Conservation (phyloP, 148 eudicot species). For the Vaccinium vitisidaea region DNA sequence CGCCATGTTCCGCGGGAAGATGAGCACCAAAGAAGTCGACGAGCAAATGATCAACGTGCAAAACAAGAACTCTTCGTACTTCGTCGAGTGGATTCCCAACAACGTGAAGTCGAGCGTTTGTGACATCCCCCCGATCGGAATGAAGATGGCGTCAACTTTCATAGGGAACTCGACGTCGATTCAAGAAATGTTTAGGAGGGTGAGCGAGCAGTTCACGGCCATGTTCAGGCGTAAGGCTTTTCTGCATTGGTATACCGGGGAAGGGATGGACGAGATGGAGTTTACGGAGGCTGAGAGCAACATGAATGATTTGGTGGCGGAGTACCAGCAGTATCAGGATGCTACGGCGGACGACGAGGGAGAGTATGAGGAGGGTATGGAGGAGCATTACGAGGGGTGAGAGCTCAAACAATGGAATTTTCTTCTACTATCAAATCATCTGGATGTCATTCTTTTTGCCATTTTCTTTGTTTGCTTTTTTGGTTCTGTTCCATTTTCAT, state of each 20-base stretch:
- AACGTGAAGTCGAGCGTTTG: slow-evolving; percentile 40
- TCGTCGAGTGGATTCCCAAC: slow-evolving; percentile 56
- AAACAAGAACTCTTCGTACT: slow-evolving; percentile 87
- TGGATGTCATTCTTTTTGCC: background rate
- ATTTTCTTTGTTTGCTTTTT: background rate
- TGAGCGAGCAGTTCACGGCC: slow-evolving; percentile 84
- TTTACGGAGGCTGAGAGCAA: slow-evolving; percentile 82
- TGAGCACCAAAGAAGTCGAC: slow-evolving; percentile 84
- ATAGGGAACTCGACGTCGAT: slow-evolving; percentile 32
- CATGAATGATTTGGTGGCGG: slow-evolving; percentile 83
- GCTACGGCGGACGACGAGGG: slow-evolving; percentile 69
- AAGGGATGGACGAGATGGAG: slow-evolving; percentile 88
- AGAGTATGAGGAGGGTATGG: slow-evolving; percentile 50
- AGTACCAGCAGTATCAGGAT: slow-evolving; percentile 85
- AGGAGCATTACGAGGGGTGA: slow-evolving; percentile 46
- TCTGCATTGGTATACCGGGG: slow-evolving; percentile 85
- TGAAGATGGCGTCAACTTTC: slow-evolving; percentile 35
- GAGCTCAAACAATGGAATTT: background rate
- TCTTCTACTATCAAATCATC: too few species aligned
- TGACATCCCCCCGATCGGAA: slow-evolving; percentile 38
- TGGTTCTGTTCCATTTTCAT: background rate
- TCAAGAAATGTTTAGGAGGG: slow-evolving; percentile 78
- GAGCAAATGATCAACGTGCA: slow-evolving; percentile 85
- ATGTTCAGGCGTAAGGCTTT: slow-evolving; percentile 86
- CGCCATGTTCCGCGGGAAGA: slow-evolving; percentile 76